A percentile compares a stretch with the other conserved stretches of the same genome.
Conservation (phyloP, 176 grass and related monocot species). For the Oryza rufipogon region DNA sequence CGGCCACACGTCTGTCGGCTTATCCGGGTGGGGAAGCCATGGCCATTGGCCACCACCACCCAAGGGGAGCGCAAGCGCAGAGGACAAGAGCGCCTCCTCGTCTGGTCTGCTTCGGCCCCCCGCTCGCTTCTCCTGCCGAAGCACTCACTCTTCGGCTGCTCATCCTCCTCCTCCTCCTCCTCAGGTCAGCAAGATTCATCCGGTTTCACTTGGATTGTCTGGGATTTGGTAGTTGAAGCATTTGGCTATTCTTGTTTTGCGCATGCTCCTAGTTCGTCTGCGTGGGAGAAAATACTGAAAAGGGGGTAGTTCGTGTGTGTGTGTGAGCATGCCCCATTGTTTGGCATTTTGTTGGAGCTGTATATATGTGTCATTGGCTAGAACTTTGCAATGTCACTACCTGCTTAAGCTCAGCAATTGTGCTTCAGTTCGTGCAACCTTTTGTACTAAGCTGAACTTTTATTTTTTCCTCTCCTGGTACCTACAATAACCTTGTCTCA, state of each 20-base stretch:
- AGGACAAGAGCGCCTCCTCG: constrained; percentile 25
- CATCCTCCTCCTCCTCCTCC: not conserved
- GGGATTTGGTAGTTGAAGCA: not conserved
- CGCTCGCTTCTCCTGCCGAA: constrained; percentile 1
- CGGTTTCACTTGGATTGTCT: not conserved
- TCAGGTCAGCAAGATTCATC: constrained; percentile 34
- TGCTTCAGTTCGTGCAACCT: not conserved
- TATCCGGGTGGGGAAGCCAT: constrained; percentile 37
- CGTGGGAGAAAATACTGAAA: not conserved
- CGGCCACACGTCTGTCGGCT: not conserved
- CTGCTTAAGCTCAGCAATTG: not conserved
- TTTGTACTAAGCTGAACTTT: not conserved
- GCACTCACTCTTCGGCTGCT: constrained; percentile 22
- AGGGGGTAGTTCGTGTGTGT: not conserved
- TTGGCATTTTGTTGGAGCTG: constrained; percentile 14
- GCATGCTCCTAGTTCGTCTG: not conserved
- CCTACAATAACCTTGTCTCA: not conserved
- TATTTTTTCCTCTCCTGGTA: not conserved
- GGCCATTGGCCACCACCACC: constrained; percentile 24
- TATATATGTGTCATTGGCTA: not conserved
- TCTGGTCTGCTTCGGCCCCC: not conserved
- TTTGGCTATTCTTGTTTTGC: not conserved
- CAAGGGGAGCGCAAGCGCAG: constrained; percentile 20
- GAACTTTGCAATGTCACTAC: not conserved
- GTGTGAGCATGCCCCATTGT: not conserved